phyloP scores from a whole-genome alignment of 2,329 filamentous ascomycete genomes.

The Oidium heveae region DNA sequence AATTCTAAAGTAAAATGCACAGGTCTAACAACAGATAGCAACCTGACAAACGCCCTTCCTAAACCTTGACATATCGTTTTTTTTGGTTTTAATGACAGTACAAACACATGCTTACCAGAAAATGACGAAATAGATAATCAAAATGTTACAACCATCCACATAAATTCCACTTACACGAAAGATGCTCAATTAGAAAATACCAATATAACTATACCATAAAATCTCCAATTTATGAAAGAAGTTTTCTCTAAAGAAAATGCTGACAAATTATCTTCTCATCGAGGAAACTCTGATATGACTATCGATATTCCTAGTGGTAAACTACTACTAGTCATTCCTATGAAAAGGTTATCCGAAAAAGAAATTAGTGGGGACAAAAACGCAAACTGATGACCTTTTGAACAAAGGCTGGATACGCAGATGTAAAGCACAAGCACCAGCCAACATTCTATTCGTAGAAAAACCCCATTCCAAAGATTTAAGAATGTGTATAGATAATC shows the following conservation, averaged over 20 bases:
- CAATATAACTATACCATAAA: background rate
- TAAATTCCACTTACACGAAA: background rate
- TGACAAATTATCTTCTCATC: background rate
- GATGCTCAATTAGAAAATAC: background rate
- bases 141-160: background rate
- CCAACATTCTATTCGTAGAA: background rate
- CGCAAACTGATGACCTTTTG: too few relatives aligned
- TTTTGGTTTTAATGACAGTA: background rate
- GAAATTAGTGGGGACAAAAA: too few relatives aligned
- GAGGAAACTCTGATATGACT: background rate
- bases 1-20: too few relatives aligned
- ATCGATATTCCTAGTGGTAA: too few relatives aligned
- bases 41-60: background rate
- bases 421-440: background rate
- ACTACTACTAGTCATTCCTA: too few relatives aligned
- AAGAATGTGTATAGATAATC: background rate
- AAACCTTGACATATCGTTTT: background rate
- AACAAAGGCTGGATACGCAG: too few relatives aligned
- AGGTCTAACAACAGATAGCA: background rate
- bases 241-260: background rate
- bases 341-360: too few relatives aligned
- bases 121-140: too few relatives aligned
- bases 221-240: background rate
- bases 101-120: background rate
- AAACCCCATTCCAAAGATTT: constrained; percentile 1